Base-by-base conservation (phyloP, 2,329 filamentous ascomycete species). In the Nemania bipapillata region DNA sequence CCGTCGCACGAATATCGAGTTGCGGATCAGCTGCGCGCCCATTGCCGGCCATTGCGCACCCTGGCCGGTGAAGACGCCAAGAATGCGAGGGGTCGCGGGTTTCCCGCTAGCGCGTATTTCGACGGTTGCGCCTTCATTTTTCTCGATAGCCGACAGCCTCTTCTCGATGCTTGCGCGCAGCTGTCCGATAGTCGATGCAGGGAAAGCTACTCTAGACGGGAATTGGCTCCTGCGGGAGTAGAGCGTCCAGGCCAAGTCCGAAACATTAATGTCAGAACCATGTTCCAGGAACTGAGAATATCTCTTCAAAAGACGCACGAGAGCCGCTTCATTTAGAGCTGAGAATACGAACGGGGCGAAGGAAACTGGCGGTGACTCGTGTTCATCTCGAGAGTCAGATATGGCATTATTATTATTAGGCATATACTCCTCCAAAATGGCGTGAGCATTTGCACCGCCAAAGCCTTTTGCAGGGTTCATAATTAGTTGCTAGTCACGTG, bases 31-130 rank as follows among this genome's bases (percentile, higher is more conserved):
- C 9, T 74, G 56, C 0, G 65, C 65, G 4, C 75, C 77, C 77
- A 80, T 79, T 0, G 63, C 49, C 3, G 72, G 47, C 74, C 74
- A 78, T 42, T 78, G 76, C 0, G 76, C 75, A 5, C 76, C 77
- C 61, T 76, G 74, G 7, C 73, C 74, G 1, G 74, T 76, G 52
- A 77, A 76, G 4, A 77, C 70, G 28, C 68, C 75, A 1, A 76
- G 24, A 3, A 72, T 72, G 5, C 63, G 70, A 32, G 49, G 70
- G 30, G 2, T 47, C 4, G 15, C 30, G 20, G 20, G 37, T 32
- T 24, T 53, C 20, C 37, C 35, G 24, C 32, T 9, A 65, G 64
- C 53, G 72, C 70, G 61, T 72, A 73, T 37, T 2, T 47, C 64
- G 15, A 66, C 4, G 1, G 37, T 40, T 1, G 59, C n/a, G 4